Evolutionary conservation across 2,329 filamentous ascomycete species (phyloP), one percentile per base, ranked within the genome.

Genomic region (Colletotrichum musicola): DNA sequence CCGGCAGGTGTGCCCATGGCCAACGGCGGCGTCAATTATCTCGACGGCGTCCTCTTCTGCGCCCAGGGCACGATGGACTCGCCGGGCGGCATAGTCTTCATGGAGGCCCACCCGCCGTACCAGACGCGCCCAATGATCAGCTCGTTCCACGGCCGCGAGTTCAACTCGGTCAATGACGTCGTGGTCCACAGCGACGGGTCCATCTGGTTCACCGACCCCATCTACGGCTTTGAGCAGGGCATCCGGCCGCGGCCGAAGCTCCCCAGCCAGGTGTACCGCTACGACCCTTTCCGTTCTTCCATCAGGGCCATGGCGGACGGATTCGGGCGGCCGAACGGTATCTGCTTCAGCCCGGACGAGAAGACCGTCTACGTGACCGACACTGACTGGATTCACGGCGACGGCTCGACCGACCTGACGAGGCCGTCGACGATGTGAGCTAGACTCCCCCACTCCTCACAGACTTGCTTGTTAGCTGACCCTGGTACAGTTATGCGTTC

Each of bases 121-220:
- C 57, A 69, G 4, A 76, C 72, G 1, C 59, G 63, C 0, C 57
- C 71, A 0, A 46, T 85, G 2, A 67, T 84, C 1, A 80, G 73
- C 14, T 79, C 79, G 3, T 86, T 81, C 72, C 74, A 82, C 44
- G 82, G 66, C 20, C 49, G 65, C 9, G 60, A 63, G n/a, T 86
- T 87, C 74, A 86, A 86, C 73, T 84, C 81, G 1, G 76, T 83
- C 53, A 85, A 85, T 66, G 84, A 86, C 64, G 82, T 86, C 6
- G 80, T 84, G 6, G 75, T 82, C 7, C 75, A 79, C 44, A 71
- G 68, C 0, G 83, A 85, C 65, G 81, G 82, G 2, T 77, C 76
- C 2, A 77, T 86, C 25, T 86, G 84, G 83, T 86, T 86, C 71
- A 86, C 84, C 0, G 84, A 86, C 71, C 82, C 84, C 0, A 76